phyloP scores from a whole-genome alignment of 2,329 filamentous ascomycete genomes.

The Ascochyta viciae-villosae region DNA sequence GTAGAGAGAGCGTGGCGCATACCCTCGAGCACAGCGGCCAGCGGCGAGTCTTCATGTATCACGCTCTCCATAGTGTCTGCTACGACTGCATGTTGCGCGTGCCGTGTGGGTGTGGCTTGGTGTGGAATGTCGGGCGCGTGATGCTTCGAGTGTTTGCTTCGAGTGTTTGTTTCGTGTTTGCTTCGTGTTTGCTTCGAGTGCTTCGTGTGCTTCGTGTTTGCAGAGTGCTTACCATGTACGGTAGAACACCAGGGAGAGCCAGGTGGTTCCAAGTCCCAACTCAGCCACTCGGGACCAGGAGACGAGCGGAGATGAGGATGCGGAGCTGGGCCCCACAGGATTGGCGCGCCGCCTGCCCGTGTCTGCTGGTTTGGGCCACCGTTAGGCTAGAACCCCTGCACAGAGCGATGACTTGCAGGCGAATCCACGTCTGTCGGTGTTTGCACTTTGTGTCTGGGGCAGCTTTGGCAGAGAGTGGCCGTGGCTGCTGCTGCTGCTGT shows the following conservation, averaged over 20 bases:
- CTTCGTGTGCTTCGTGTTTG: too few species aligned
- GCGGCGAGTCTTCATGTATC: constrained; percentile 83
- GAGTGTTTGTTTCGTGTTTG: background rate
- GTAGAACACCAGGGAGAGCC: constrained; percentile 4
- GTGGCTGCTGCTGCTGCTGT: background rate
- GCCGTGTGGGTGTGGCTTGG: constrained; percentile 16
- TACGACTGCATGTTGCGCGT: constrained; percentile 41
- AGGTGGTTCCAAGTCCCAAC: constrained; percentile 18
- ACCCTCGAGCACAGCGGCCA: constrained; percentile 92
- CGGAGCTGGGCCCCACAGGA: constrained; percentile 22
- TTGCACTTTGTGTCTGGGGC: background rate
- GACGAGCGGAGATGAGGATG: constrained; percentile 28
- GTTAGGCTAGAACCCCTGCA: constrained; percentile 12
- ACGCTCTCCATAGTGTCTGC: constrained; percentile 76
- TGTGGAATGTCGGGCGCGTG: constrained; percentile 22
- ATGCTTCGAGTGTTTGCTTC: background rate
- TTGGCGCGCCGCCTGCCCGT: constrained; percentile 21
- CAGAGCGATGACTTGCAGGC: constrained; percentile 6
- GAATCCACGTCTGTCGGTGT: background rate
- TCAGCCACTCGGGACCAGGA: constrained; percentile 22
- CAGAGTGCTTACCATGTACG: too few species aligned
- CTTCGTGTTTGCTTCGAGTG: background rate
- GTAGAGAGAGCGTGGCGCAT: constrained; percentile 16
- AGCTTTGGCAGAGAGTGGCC: background rate
- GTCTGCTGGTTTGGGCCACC: constrained; percentile 14